These are phyloP conservation scores for Mortierella antarctica DNA, from an alignment of 192 early-diverging fungal genomes.

Conservation along the genomic window DNA sequence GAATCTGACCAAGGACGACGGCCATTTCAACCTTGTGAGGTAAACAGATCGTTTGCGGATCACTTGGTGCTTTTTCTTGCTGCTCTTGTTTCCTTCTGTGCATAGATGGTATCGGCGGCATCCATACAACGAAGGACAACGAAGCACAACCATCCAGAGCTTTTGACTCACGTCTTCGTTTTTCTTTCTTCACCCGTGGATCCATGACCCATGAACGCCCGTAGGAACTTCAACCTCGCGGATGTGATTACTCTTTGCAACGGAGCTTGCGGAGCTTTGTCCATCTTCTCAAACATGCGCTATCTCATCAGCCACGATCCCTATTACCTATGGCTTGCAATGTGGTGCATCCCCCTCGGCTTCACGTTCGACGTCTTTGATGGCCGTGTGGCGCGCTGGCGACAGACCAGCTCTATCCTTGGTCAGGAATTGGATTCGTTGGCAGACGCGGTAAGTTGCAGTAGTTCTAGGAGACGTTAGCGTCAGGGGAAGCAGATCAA, in stretches of 20 bases:
- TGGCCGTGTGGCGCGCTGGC: constrained; percentile 87
- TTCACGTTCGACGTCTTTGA: constrained; percentile 81
- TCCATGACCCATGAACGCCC: no score
- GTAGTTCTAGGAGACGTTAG: not conserved
- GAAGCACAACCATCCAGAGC: not conserved
- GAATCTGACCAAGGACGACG: constrained; percentile 50
- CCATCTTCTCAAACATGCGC: constrained; percentile 79
- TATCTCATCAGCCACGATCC: constrained; percentile 73
- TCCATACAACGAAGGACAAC: not conserved
- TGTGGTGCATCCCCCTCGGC: constrained; percentile 76
- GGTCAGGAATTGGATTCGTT: constrained; percentile 93
- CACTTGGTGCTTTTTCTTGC: not conserved
- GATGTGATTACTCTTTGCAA: constrained; percentile 91
- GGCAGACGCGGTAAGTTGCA: constrained; percentile 80
- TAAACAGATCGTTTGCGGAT: not conserved
- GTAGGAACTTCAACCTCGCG: constrained; percentile 80
- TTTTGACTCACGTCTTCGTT: not conserved
- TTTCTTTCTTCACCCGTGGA: not conserved
- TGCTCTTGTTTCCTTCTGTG: not conserved
- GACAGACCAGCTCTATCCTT: constrained; percentile 74
- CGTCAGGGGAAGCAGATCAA: no score
- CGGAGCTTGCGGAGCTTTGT: constrained; percentile 79
- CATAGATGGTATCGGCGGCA: not conserved
- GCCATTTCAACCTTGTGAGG: constrained; percentile 54
- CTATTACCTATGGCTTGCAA: constrained; percentile 68